Percentiles rank a stretch among this genome's conserved stretches.
These are phyloP conservation scores for Hemileccinum rubropunctum DNA, from an alignment of 768 basidiomycete genomes.

Conservation along the genomic window DNA sequence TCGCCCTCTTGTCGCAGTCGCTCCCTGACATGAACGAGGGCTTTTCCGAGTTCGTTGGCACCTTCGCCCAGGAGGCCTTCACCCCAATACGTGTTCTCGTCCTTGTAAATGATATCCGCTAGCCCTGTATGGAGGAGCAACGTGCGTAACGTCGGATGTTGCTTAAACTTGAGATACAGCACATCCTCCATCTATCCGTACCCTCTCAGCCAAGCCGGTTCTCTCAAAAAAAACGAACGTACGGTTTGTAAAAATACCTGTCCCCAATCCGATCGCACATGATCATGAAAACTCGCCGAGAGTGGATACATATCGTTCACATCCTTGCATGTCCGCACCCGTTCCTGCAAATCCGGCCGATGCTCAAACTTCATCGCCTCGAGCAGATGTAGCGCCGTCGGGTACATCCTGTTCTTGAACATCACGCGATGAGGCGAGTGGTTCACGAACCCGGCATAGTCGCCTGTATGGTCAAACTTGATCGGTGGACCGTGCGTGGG, in stretches of 20 bases:
- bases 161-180: constrained; percentile 63
- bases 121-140: constrained; percentile 48
- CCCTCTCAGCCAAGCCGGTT: neutral
- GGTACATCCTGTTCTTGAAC: constrained; percentile 54
- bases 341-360: constrained; percentile 52
- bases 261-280: constrained; percentile 58
- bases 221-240: neutral
- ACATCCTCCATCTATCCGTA: constrained; percentile 62
- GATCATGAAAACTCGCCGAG: constrained; percentile 31
- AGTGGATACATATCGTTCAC: constrained; percentile 39
- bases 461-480: constrained; percentile 42
- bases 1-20: constrained; percentile 36
- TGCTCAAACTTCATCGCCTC: constrained; percentile 70
- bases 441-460: constrained; percentile 54
- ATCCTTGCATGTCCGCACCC: constrained; percentile 45
- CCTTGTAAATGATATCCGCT: constrained; percentile 50
- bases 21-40: constrained; percentile 55
- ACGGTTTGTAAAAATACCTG: constrained; percentile 49
- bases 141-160: constrained; percentile 54
- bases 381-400: constrained; percentile 70
- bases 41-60: constrained; percentile 61
- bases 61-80: constrained; percentile 50
- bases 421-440: constrained; percentile 63
- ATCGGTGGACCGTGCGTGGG: constrained; percentile 24
- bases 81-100: constrained; percentile 69